These are phyloP conservation scores for Penicillium palitans DNA, from an alignment of 2,329 filamentous ascomycete species.

Conservation along the genomic window DNA sequence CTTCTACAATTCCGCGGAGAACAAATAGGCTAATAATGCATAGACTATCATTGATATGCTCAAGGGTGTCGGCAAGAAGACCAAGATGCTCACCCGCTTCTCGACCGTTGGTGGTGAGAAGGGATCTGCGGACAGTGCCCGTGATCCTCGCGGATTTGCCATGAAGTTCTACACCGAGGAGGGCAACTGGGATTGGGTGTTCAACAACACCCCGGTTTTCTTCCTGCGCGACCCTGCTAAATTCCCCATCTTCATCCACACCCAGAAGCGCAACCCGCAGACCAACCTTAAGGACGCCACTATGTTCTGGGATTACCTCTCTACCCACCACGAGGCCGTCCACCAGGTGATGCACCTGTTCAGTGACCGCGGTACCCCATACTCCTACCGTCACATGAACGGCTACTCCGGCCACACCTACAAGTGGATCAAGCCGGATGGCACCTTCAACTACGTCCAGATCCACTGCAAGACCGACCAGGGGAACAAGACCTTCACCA, in stretches of 20 bases:
- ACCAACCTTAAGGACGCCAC: conserved; percentile 69
- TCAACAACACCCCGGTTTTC: conserved; percentile 74
- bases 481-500: conserved; percentile 61
- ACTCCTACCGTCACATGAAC: conserved; percentile 66
- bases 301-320: conserved; percentile 68
- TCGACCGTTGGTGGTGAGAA: conserved; percentile 75
- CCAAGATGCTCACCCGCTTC: conserved; percentile 66
- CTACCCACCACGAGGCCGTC: conserved; percentile 61
- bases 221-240: conserved; percentile 73
- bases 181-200: conserved; percentile 72
- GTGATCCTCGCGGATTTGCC: conserved; percentile 71
- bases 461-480: conserved; percentile 65
- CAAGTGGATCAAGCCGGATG: conserved; percentile 66
- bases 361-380: conserved; percentile 65
- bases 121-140: conserved; percentile 68
- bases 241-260: conserved; percentile 72
- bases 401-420: conserved; percentile 67
- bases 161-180: conserved; percentile 73
- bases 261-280: conserved; percentile 71
- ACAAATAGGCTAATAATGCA: background rate
- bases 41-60: conserved; percentile 50
- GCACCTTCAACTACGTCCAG: conserved; percentile 66
- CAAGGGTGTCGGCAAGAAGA: conserved; percentile 66
- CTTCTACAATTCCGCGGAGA: background rate
- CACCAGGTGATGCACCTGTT: conserved; percentile 68